phyloP scores from a whole-genome alignment of 108 stramenopile genomes.

The Mediolabrus comicus region DNA sequence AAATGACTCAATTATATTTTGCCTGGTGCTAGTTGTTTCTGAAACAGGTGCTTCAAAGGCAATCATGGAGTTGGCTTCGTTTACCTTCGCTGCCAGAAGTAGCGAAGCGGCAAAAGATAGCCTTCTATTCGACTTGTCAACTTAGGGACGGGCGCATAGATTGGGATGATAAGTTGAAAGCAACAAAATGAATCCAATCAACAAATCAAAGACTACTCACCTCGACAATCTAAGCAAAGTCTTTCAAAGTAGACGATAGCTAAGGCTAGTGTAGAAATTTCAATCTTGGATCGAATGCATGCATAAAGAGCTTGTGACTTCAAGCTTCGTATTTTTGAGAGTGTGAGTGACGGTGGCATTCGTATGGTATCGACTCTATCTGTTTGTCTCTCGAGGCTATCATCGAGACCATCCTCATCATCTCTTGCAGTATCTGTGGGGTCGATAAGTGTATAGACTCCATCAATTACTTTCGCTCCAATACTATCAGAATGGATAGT shows the following conservation, averaged over 20 bases:
- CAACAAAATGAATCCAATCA: not conserved
- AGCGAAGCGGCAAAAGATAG: slow-evolving; percentile 91
- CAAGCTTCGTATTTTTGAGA: slow-evolving; percentile 86
- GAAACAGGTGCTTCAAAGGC: slow-evolving; percentile 46
- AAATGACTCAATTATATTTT: slow-evolving; percentile 54
- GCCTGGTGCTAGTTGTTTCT: slow-evolving; percentile 21
- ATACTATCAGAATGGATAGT: slow-evolving; percentile 47
- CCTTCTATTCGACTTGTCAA: slow-evolving; percentile 91
- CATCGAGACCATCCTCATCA: slow-evolving; percentile 25
- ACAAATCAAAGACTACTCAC: not conserved
- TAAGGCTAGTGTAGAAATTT: slow-evolving; percentile 87
- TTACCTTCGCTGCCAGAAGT: slow-evolving; percentile 86
- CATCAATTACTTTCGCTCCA: slow-evolving; percentile 77
- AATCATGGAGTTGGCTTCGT: slow-evolving; percentile 71
- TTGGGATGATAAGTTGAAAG: too few relatives aligned
- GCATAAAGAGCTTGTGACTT: slow-evolving; percentile 84
- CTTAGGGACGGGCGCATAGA: slow-evolving; percentile 21
- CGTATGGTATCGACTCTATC: slow-evolving; percentile 57
- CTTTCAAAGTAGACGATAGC: slow-evolving; percentile 92
- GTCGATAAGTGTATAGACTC: slow-evolving; percentile 79
- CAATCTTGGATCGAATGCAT: slow-evolving; percentile 71
- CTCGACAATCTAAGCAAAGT: slow-evolving; percentile 84
- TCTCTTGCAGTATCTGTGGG: slow-evolving; percentile 51
- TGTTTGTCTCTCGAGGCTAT: slow-evolving; percentile 14
- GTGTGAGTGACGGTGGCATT: slow-evolving; percentile 92